A percentile compares a stretch with the other conserved stretches of the same genome.
These are phyloP conservation scores for Dendrobium catenatum DNA, from an alignment of 106 monocot genomes.

Conservation along the genomic window DNA sequence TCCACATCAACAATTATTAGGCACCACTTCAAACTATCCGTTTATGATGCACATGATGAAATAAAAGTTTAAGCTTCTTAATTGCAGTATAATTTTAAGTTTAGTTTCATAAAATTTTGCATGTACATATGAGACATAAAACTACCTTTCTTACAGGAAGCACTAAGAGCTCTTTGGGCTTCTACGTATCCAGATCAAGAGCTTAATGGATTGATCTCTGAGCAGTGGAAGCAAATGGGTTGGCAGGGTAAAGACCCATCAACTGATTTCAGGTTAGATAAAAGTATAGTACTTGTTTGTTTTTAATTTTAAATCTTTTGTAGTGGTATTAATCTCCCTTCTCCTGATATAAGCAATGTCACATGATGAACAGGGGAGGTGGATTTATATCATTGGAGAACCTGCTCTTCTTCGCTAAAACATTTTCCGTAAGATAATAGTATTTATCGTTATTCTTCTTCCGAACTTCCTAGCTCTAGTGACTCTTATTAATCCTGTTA, in stretches of 20 bases:
- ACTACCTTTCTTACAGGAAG: slow-evolving; percentile 38
- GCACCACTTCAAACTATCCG: not conserved
- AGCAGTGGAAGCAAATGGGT: slow-evolving; percentile 95
- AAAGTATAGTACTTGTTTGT: not conserved
- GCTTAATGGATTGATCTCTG: slow-evolving; percentile 65
- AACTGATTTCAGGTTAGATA: slow-evolving; percentile 75
- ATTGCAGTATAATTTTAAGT: not conserved
- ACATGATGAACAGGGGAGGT: slow-evolving; percentile 45
- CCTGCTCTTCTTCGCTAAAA: slow-evolving; percentile 83
- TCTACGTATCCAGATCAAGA: slow-evolving; percentile 80
- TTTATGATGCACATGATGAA: not conserved
- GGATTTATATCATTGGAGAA: slow-evolving; percentile 91
- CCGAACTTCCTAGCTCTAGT: not conserved
- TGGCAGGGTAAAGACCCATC: slow-evolving; percentile 96
- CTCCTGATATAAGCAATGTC: slow-evolving; percentile 1
- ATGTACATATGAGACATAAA: not conserved
- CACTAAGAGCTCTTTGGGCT: slow-evolving; percentile 73
- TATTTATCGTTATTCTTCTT: not conserved
- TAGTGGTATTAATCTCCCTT: not conserved
- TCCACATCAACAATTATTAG: not conserved
- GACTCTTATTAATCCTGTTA: not conserved
- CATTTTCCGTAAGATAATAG: slow-evolving; percentile 57
- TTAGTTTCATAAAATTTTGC: not conserved
- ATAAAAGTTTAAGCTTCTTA: not conserved
- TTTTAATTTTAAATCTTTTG: not conserved